phyloP scores from a whole-genome alignment of 345 rosid species.

The Eucalyptus lansdowneana region DNA sequence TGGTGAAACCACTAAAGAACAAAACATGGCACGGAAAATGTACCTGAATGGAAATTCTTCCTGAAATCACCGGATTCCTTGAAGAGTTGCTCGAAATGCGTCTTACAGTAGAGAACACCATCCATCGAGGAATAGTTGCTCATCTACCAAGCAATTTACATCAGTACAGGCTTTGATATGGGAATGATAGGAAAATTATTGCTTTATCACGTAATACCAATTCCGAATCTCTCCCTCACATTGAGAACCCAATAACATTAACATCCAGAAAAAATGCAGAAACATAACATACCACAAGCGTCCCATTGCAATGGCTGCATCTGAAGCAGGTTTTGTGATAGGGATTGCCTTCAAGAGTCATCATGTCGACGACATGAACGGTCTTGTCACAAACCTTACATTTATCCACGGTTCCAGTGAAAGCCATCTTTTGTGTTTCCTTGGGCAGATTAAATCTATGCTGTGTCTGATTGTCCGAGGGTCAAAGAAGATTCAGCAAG shows the following conservation, averaged over 20 bases:
- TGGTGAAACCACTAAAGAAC: neutral
- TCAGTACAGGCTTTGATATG: neutral
- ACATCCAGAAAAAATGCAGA: neutral
- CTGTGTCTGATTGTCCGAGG: neutral
- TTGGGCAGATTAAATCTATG: neutral
- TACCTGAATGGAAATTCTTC: slow-evolving; percentile 32
- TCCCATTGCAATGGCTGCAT: slow-evolving; percentile 48
- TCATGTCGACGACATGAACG: slow-evolving; percentile 31
- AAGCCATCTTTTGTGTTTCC: slow-evolving; percentile 8
- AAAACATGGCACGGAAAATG: neutral
- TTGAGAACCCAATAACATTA: neutral
- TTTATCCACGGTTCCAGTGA: slow-evolving; percentile 40
- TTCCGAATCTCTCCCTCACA: neutral
- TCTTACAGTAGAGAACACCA: slow-evolving; percentile 31
- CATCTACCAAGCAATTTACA: slow-evolving; percentile 7
- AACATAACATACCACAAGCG: slow-evolving; percentile 19
- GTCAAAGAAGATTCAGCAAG: neutral
- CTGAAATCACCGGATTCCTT: slow-evolving; percentile 40
- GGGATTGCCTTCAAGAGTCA: slow-evolving; percentile 37
- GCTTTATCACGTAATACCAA: neutral
- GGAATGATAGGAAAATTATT: neutral
- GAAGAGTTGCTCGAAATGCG: slow-evolving; percentile 41
- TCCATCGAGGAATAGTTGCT: slow-evolving; percentile 43
- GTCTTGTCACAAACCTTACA: slow-evolving; percentile 49
- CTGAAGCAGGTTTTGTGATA: slow-evolving; percentile 38